Conservation (phyloP, 768 basidiomycete genomes). For the Trametes punicea region DNA sequence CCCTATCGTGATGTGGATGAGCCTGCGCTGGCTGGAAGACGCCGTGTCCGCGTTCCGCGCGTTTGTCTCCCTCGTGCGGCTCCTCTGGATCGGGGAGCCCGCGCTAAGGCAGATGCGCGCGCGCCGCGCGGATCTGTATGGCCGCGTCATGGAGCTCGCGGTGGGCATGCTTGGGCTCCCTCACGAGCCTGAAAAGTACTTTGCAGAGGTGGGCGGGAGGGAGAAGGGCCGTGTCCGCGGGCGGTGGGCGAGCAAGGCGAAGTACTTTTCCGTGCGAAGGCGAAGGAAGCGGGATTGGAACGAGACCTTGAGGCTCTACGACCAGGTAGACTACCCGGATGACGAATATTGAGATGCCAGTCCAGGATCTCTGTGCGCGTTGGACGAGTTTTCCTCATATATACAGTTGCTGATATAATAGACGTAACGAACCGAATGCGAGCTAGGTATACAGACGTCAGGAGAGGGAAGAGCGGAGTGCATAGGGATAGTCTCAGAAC, state of each 20-base stretch:
- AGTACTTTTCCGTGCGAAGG: slow-evolving; percentile 78
- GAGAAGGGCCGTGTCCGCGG: slow-evolving; percentile 72
- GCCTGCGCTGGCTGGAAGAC: slow-evolving; percentile 86
- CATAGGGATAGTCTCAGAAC: neutral
- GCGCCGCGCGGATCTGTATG: slow-evolving; percentile 54
- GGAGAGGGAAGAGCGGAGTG: neutral
- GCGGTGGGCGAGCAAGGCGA: slow-evolving; percentile 64
- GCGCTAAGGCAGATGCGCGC: slow-evolving; percentile 53
- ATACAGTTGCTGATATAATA: neutral
- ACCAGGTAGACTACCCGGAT: slow-evolving; percentile 77
- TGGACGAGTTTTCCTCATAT: neutral
- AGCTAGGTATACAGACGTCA: slow-evolving; percentile 2
- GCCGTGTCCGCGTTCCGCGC: slow-evolving; percentile 78
- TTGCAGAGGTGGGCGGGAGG: slow-evolving; percentile 51
- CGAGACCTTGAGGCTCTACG: slow-evolving; percentile 77
- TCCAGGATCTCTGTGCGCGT: neutral
- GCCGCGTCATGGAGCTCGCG: slow-evolving; percentile 66
- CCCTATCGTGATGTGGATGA: slow-evolving; percentile 85
- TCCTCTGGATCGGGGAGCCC: slow-evolving; percentile 59
- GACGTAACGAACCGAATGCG: neutral
- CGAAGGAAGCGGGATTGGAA: slow-evolving; percentile 89
- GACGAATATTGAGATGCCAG: slow-evolving; percentile 36
- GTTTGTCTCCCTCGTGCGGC: slow-evolving; percentile 53
- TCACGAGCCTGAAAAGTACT: slow-evolving; percentile 64
- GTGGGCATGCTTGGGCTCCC: slow-evolving; percentile 58